phyloP scores from a whole-genome alignment of 2,329 filamentous ascomycete species.

The Trichophyton benhamiae region DNA sequence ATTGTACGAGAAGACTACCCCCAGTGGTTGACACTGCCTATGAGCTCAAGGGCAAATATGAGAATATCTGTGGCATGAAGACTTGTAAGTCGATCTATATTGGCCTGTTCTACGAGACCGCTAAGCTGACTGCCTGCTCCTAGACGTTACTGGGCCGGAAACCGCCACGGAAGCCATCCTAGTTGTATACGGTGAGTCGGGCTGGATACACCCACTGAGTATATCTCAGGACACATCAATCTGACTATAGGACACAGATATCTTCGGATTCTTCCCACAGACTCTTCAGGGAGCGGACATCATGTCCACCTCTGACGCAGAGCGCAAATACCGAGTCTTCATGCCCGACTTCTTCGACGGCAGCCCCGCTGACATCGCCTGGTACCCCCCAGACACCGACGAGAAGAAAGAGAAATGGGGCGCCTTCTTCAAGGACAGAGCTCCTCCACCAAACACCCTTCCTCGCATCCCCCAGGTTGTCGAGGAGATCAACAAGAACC shows the following conservation, averaged over 20 bases:
- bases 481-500: conserved; percentile 38
- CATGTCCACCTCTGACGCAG: conserved; percentile 50
- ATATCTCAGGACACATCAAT: no score
- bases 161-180: conserved; percentile 46
- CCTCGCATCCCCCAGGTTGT: conserved; percentile 44
- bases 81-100: conserved; percentile 36
- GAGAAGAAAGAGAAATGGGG: conserved; percentile 50
- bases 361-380: conserved; percentile 50
- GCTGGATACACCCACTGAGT: neutral
- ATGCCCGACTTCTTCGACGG: conserved; percentile 88
- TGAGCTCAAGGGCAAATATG: conserved; percentile 47
- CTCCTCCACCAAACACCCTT: conserved; percentile 46
- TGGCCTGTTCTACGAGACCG: neutral
- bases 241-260: conserved; percentile 32
- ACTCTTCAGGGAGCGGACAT: conserved; percentile 53
- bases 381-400: conserved; percentile 48
- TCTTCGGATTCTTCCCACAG: conserved; percentile 53
- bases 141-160: conserved; percentile 45
- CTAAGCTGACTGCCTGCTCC: neutral
- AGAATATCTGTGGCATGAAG: conserved; percentile 48
- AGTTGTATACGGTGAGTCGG: conserved; percentile 37
- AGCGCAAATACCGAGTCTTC: conserved; percentile 66
- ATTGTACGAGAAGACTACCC: conserved; percentile 24
- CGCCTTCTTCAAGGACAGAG: conserved; percentile 46
- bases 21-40: conserved; percentile 36